phyloP scores from a whole-genome alignment of 768 basidiomycete genomes.

The Pleurotus citrinopileatus region DNA sequence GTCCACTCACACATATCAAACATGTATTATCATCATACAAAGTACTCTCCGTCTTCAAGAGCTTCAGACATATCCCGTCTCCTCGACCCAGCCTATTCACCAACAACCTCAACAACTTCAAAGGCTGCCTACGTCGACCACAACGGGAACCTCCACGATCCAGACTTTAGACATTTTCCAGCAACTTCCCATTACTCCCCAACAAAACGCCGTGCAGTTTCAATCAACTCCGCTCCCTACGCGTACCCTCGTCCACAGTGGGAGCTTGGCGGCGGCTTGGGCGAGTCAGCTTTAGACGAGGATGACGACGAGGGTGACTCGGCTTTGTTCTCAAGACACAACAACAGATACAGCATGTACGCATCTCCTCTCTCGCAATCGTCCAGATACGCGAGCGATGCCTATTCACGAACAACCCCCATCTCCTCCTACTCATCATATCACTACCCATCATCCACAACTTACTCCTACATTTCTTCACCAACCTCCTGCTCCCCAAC shows the following conservation, averaged over 20 bases:
- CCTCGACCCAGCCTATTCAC: constrained; percentile 61
- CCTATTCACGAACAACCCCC: not conserved
- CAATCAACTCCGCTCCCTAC: not conserved
- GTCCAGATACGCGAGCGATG: constrained; percentile 9
- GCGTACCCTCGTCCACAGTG: constrained; percentile 6
- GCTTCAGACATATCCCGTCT: constrained; percentile 57
- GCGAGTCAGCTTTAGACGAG: constrained; percentile 20
- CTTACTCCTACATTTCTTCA: constrained; percentile 1
- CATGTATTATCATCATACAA: constrained; percentile 5
- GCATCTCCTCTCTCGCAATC: constrained; percentile 9
- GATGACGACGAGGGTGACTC: constrained; percentile 23
- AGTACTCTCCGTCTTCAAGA: constrained; percentile 26
- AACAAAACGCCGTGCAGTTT: constrained; percentile 9
- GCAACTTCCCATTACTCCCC: constrained; percentile 17
- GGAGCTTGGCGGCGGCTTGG: constrained; percentile 21
- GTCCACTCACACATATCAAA: not conserved
- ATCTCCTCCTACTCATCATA: constrained; percentile 10
- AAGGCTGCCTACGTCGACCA: constrained; percentile 53
- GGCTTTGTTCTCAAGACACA: constrained; percentile 14
- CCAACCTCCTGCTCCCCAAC: constrained; percentile 2
- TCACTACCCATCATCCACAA: constrained; percentile 8
- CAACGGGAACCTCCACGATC: constrained; percentile 63
- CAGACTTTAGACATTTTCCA: constrained; percentile 66
- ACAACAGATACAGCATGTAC: constrained; percentile 13
- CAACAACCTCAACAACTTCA: constrained; percentile 21